Evolutionary conservation across 1,284 basidiomycete genomes (phyloP), one percentile per base, ranked within the genome.

Genomic region (Sporisorium graminicola): DNA sequence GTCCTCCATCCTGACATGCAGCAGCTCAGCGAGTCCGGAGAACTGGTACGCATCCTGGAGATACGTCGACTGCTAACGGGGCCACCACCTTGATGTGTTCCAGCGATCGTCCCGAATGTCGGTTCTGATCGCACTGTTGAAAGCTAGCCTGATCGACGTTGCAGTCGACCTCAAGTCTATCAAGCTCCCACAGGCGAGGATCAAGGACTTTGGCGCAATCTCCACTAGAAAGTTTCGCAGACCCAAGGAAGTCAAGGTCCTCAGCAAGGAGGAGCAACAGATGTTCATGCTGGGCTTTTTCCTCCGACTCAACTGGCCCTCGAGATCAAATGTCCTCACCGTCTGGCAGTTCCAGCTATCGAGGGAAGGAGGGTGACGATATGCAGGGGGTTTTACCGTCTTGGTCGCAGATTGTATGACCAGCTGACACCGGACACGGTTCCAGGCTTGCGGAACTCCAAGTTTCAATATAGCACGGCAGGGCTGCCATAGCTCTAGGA

Each of bases 261-360:
- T 54, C 37, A 43, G 5, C 1, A 26, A 43, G 8, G 18, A 16
- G 7, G 8, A 43, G 4, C 35, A 35, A 24, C 37, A 54, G 40
- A 29, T 29, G 37, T 54, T 54, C 26, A 54, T 54, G 52, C 37
- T 54, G 8, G 26, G n/a, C 24, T 42, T 27, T 5, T 18, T 18
- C 12, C 24, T 6, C 5, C 24, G 16, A 6, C 2, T 33, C 6
- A 5, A 13, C 7, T 42, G 37, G 37, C 7, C 24, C 5, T 27
- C 12, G 27, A 7, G 8, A 18, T 8, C 2, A 18, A n/a, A 42
- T 14, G 13, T 18, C 1, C 3, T 54, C 20, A 12, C 26, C 6
- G 16, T 54, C 40, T 54, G 52, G 52, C 52, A 54, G 26, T 27
- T 54, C 58, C 50, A 1, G 33, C 12, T 9, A 33, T 60, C 14